Percentiles rank a stretch among this genome's conserved stretches.
Conservation (phyloP, 805 yeast species). For the Cyberlindnera euphorbiae region DNA sequence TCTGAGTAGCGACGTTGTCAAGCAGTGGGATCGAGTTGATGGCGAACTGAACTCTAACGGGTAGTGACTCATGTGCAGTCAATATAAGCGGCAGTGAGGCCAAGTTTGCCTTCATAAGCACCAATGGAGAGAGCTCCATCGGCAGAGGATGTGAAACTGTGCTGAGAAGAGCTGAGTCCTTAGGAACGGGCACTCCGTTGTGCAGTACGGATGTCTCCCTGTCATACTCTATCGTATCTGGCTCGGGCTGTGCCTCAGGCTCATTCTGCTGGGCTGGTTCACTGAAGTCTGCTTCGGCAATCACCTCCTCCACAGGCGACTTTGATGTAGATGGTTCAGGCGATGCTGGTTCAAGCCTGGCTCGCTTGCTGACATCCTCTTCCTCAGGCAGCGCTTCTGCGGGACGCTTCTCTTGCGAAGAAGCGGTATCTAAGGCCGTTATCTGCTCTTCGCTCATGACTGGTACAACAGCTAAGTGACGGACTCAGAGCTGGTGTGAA, state of each 20-base stretch:
- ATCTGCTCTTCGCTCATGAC: too few relatives aligned
- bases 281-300: too few relatives aligned
- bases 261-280: neutral
- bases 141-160: constrained; percentile 7
- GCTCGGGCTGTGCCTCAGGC: neutral
- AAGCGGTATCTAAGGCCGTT: neutral
- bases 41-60: constrained; percentile 53
- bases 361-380: constrained; percentile 2
- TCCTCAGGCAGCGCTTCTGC: neutral
- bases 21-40: constrained; percentile 69
- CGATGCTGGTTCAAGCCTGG: neutral
- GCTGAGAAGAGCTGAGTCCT: constrained; percentile 19
- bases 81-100: constrained; percentile 57
- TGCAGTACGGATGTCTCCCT: constrained; percentile 1
- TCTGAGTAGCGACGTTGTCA: constrained; percentile 79
- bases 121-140: constrained; percentile 16
- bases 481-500: too few relatives aligned
- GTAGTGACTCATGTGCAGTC: constrained; percentile 48
- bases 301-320: too few relatives aligned
- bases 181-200: constrained; percentile 22
- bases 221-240: neutral
- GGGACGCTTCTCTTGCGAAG: constrained; percentile 3
- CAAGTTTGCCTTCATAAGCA: constrained; percentile 40
- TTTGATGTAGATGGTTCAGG: neutral
- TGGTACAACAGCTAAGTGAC: too few relatives aligned